phyloP scores from a whole-genome alignment of 768 basidiomycete genomes.

The Russula griseocarnosa region DNA sequence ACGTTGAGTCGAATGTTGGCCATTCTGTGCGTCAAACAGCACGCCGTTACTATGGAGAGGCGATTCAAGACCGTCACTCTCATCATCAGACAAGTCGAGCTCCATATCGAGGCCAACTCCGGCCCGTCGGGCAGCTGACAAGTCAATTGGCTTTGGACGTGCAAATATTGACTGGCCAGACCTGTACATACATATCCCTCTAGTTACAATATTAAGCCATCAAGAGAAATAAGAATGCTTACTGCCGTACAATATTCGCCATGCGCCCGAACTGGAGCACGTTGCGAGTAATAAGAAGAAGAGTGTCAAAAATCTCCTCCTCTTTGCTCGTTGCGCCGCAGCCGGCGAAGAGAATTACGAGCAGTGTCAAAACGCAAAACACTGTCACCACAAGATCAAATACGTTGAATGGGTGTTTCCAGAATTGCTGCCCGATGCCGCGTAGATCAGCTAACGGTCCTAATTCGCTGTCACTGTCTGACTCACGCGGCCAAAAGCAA shows the following conservation, averaged over 20 bases:
- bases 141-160: constrained; percentile 80
- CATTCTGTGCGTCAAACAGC: constrained; percentile 58
- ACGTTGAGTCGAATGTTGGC: constrained; percentile 33
- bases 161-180: constrained; percentile 89
- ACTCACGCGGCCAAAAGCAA: constrained; percentile 89
- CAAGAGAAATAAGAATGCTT: constrained; percentile 36
- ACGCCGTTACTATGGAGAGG: constrained; percentile 59
- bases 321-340: constrained; percentile 81
- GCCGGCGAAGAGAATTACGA: constrained; percentile 84
- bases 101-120: constrained; percentile 71
- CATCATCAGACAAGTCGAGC: constrained; percentile 57
- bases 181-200: constrained; percentile 38
- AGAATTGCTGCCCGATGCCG: constrained; percentile 71
- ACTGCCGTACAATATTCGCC: constrained; percentile 93
- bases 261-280: constrained; percentile 89
- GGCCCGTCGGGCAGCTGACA: constrained; percentile 62
- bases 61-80: constrained; percentile 48
- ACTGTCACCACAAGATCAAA: constrained; percentile 83
- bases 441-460: constrained; percentile 2
- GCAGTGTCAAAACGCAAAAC: constrained; percentile 85
- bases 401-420: constrained; percentile 89
- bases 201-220: constrained; percentile 8
- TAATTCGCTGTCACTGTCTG: neutral
- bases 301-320: constrained; percentile 90
- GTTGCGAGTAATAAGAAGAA: constrained; percentile 88